phyloP scores from a whole-genome alignment of 2,329 filamentous ascomycete species.

The Claviceps capensis region DNA sequence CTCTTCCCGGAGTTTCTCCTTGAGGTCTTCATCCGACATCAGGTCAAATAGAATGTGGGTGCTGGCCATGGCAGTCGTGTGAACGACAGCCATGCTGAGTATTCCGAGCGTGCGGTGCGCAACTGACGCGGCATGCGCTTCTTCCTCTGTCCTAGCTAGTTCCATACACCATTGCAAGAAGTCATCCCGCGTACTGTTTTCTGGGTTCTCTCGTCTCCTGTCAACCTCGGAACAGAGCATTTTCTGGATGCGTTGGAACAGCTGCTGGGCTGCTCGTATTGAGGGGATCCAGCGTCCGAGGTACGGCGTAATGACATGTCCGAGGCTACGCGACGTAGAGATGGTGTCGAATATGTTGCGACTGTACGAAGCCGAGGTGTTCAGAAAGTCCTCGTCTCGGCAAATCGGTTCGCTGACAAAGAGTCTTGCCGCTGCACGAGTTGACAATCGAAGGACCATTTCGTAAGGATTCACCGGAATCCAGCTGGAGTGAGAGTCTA shows the following conservation, averaged over 20 bases:
- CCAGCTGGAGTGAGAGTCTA: not conserved
- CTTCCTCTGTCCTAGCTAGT: slow-evolving; percentile 6
- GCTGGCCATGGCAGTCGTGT: slow-evolving; percentile 10
- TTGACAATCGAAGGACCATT: slow-evolving; percentile 6
- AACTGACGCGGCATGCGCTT: slow-evolving; percentile 5
- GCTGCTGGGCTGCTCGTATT: slow-evolving; percentile 4
- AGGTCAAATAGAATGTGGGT: slow-evolving; percentile 10
- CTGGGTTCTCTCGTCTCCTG: not conserved
- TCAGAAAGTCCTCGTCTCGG: slow-evolving; percentile 7
- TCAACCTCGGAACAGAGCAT: no score
- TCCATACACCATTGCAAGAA: slow-evolving; percentile 10
- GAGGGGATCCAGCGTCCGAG: slow-evolving; percentile 3
- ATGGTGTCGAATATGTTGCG: slow-evolving; percentile 8
- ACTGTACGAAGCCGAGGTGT: slow-evolving; percentile 7
- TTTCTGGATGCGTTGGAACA: slow-evolving; percentile 6
- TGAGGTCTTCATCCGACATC: slow-evolving; percentile 1
- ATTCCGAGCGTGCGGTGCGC: slow-evolving; percentile 8
- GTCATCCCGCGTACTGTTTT: slow-evolving; percentile 7
- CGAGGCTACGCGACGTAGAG: slow-evolving; percentile 6
- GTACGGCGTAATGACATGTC: not conserved
- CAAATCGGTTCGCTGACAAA: slow-evolving; percentile 8
- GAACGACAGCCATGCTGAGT: slow-evolving; percentile 9
- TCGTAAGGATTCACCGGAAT: slow-evolving; percentile 6
- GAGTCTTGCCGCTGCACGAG: slow-evolving; percentile 8
- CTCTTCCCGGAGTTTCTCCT: slow-evolving; percentile 2